Percentiles rank a stretch among this genome's conserved stretches.
phyloP scores from a whole-genome alignment of 2,329 filamentous ascomycete species.

The Trichoderma guizhouense region DNA sequence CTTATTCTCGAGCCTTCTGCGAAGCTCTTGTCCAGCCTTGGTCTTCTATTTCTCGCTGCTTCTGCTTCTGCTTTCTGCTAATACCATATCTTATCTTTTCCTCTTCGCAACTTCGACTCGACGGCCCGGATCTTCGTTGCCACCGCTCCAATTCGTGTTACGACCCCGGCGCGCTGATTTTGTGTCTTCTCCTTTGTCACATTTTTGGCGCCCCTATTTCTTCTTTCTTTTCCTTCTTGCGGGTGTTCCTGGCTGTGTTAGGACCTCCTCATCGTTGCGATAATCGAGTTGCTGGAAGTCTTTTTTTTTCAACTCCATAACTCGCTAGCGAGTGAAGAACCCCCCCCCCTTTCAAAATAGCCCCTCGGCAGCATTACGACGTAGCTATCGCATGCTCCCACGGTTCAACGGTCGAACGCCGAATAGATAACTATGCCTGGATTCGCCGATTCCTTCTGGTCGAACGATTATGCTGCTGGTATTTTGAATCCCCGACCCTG shows the following conservation, averaged over 20 bases:
- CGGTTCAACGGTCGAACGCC: neutral
- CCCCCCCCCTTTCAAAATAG: neutral
- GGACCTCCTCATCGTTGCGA: neutral
- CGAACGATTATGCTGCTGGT: constrained; percentile 93
- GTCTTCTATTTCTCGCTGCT: neutral
- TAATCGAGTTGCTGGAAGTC: neutral
- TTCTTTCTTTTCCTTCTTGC: neutral
- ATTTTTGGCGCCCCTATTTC: neutral
- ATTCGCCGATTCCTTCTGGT: constrained; percentile 98
- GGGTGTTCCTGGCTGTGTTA: neutral
- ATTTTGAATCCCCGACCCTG: constrained; percentile 31
- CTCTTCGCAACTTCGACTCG: constrained; percentile 1
- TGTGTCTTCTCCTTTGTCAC: neutral
- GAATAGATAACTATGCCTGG: constrained; percentile 63
- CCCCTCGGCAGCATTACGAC: neutral
- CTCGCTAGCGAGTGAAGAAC: neutral
- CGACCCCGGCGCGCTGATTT: neutral
- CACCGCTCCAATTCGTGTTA: constrained; percentile 1
- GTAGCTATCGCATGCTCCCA: neutral
- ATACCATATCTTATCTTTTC: neutral
- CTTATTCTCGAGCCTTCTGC: constrained; percentile 18
- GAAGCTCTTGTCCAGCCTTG: constrained; percentile 1
- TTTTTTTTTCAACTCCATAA: neutral
- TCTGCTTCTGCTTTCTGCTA: neutral
- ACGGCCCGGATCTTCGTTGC: neutral